A percentile compares a stretch with the other conserved stretches of the same genome.
Evolutionary conservation across 2,329 filamentous ascomycete genomes (phyloP).

Genomic region (Verticillium dahliae): DNA sequence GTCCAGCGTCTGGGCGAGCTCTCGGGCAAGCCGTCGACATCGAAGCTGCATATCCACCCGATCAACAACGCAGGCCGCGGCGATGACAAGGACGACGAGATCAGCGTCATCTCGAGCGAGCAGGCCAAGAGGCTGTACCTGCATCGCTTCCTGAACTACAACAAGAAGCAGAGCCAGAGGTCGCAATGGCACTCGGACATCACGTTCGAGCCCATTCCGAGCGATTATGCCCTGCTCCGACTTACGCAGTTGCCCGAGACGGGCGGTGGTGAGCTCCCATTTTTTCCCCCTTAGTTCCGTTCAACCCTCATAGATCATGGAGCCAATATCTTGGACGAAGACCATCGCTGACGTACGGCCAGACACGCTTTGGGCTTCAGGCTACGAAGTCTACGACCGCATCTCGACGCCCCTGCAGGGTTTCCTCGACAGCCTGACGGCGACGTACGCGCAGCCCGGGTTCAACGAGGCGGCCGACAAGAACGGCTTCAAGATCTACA

Average conservation of each 20-base stretch:
- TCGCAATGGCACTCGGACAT: constrained; percentile 58
- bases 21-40: constrained; percentile 47
- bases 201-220: constrained; percentile 56
- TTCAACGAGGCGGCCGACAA: constrained; percentile 41
- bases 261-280: constrained; percentile 36
- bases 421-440: constrained; percentile 54
- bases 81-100: constrained; percentile 48
- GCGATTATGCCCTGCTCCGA: constrained; percentile 55
- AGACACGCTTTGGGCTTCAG: constrained; percentile 62
- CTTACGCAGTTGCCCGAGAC: constrained; percentile 47
- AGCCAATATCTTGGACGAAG: too few species aligned
- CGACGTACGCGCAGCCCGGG: constrained; percentile 41
- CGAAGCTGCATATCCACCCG: constrained; percentile 55
- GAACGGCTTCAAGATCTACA: constrained; percentile 39
- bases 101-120: constrained; percentile 57
- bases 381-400: constrained; percentile 61
- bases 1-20: constrained; percentile 54
- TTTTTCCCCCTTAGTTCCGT: not conserved
- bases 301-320: too few species aligned
- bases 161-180: constrained; percentile 37
- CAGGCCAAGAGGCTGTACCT: constrained; percentile 44
- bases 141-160: constrained; percentile 22
- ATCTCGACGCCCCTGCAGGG: constrained; percentile 48
- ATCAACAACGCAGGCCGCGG: constrained; percentile 46
- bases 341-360: not conserved